A percentile compares a stretch with the other conserved stretches of the same genome.
Evolutionary conservation across 441 rosid genomes (phyloP).

Genomic region (Erodium chrysanthum): DNA sequence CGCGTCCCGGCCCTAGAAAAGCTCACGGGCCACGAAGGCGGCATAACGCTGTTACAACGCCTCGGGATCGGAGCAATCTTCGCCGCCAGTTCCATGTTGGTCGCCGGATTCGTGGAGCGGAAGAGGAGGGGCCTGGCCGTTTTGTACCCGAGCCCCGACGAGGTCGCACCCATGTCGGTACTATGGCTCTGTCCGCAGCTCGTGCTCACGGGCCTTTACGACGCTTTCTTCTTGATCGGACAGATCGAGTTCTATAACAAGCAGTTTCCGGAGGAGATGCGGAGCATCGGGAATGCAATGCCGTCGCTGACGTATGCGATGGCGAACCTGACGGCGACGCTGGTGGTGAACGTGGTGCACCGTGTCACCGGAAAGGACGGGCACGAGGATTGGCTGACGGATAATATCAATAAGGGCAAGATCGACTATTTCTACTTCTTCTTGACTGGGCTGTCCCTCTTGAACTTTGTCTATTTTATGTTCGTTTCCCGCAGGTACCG

Average conservation of each 20-base stretch:
- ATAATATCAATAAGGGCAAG: neutral
- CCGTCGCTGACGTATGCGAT: neutral
- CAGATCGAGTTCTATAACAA: neutral
- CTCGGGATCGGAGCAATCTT: conserved; percentile 48
- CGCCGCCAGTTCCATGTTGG: conserved; percentile 42
- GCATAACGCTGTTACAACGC: conserved; percentile 53
- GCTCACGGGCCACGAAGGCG: conserved; percentile 50
- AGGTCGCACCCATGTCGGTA: conserved; percentile 34
- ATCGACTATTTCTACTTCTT: neutral
- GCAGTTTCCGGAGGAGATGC: neutral
- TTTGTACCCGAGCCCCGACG: conserved; percentile 18
- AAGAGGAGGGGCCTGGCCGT: conserved; percentile 35
- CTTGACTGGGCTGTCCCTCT: neutral
- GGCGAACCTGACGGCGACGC: neutral
- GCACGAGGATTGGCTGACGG: neutral
- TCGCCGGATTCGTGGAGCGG: conserved; percentile 45
- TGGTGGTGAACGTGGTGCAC: neutral
- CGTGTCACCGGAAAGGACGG: neutral
- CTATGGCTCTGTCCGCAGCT: conserved; percentile 32
- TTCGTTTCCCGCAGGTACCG: neutral
- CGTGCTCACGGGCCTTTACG: neutral
- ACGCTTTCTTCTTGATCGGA: neutral
- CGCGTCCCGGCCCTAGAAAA: conserved; percentile 42
- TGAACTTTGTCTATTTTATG: neutral
- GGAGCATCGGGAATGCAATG: neutral